phyloP scores from a whole-genome alignment of 257 asterid species.

The Plantago major region DNA sequence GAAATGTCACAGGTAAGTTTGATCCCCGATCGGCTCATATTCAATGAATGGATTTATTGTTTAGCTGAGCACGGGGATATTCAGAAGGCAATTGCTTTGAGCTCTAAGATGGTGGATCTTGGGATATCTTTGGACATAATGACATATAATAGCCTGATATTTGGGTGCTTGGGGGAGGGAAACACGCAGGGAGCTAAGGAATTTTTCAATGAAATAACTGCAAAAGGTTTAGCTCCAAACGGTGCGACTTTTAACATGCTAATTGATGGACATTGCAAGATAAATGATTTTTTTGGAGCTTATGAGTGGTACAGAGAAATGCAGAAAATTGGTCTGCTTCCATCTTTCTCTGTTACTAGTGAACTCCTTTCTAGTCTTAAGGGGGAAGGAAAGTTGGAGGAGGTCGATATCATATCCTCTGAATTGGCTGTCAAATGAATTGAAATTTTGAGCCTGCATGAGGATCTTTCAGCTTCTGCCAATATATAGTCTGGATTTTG shows the following conservation, averaged over 20 bases:
- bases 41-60: slow-evolving; percentile 61
- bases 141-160: too few relatives aligned
- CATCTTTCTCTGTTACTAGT: slow-evolving; percentile 32
- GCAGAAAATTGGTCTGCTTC: slow-evolving; percentile 47
- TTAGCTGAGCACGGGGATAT: slow-evolving; percentile 38
- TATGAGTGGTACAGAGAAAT: slow-evolving; percentile 61
- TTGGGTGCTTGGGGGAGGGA: too few relatives aligned
- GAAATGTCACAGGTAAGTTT: slow-evolving; percentile 48
- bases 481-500: too few relatives aligned
- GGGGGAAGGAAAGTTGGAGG: slow-evolving; percentile 39
- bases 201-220: too few relatives aligned
- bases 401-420: slow-evolving; percentile 46
- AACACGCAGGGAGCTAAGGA: too few relatives aligned
- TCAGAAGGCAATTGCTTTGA: slow-evolving; percentile 39
- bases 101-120: slow-evolving; percentile 43
- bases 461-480: slow-evolving; percentile 36
- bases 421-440: slow-evolving; percentile 72
- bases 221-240: too few relatives aligned
- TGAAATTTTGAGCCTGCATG: slow-evolving; percentile 19
- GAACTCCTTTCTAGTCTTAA: slow-evolving; percentile 55
- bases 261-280: too few relatives aligned
- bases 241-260: too few relatives aligned
- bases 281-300: slow-evolving; percentile 52
- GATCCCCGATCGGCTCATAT: slow-evolving; percentile 56
- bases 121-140: slow-evolving; percentile 51